Conservation (phyloP, 129 eudicot genomes). For the Flaveria linearis region DNA sequence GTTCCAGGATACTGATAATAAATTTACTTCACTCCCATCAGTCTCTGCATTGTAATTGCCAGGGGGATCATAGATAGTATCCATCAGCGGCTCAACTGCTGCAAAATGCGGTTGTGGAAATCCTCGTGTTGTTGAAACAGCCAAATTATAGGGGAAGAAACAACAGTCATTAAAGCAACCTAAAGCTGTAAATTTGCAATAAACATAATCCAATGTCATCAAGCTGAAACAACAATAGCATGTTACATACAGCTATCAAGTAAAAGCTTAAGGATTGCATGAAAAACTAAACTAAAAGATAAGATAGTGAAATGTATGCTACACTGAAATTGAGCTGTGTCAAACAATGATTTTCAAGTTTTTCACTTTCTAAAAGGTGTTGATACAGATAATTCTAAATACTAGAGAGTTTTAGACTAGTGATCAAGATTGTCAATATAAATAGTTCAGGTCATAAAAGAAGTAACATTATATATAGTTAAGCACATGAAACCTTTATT, state of each 20-base stretch:
- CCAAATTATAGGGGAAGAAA: slow-evolving; percentile 49
- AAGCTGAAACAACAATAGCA: slow-evolving; percentile 18
- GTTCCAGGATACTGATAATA: slow-evolving; percentile 85
- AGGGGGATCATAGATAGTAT: slow-evolving; percentile 47
- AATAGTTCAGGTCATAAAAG: slow-evolving; percentile 3
- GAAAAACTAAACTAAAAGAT: background rate
- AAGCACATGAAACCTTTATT: background rate
- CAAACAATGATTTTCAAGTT: slow-evolving; percentile 13
- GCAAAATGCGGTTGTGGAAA: slow-evolving; percentile 44
- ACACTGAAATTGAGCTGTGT: background rate
- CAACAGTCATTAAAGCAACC: slow-evolving; percentile 38
- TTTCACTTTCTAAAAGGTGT: background rate
- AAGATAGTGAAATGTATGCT: slow-evolving; percentile 13
- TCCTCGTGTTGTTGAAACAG: slow-evolving; percentile 50
- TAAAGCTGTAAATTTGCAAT: slow-evolving; percentile 24
- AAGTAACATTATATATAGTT: slow-evolving; percentile 2
- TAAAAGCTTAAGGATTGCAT: background rate
- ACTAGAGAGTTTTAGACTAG: background rate
- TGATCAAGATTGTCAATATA: background rate
- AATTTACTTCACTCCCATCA: slow-evolving; percentile 56
- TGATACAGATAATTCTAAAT: background rate
- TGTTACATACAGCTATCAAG: slow-evolving; percentile 9
- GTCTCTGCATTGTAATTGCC: slow-evolving; percentile 42
- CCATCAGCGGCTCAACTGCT: slow-evolving; percentile 41
- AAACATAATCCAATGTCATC: slow-evolving; percentile 1